phyloP scores from a whole-genome alignment of 2,329 filamentous ascomycete genomes.

The Ophiobolus disseminans region DNA sequence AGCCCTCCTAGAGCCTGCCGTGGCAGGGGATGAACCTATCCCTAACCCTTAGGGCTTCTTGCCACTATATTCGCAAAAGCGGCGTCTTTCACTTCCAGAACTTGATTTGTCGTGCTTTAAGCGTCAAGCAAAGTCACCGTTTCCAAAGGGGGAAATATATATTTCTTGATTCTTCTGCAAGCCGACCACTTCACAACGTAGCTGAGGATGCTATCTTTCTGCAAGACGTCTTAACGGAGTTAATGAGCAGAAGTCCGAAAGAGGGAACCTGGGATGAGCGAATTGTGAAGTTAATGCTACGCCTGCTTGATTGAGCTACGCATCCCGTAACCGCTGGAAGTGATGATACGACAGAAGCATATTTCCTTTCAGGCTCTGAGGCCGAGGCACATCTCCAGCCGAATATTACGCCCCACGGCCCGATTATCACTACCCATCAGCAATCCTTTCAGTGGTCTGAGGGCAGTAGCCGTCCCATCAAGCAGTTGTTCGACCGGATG shows the following conservation, averaged over 20 bases:
- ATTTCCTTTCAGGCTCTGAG: not conserved
- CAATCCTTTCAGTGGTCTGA: not conserved
- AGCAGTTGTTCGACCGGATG: not conserved
- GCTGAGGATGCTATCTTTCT: not conserved
- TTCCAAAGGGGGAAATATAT: too few species aligned
- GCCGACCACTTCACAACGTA: not conserved
- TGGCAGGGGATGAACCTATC: too few species aligned
- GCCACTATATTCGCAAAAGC: too few species aligned
- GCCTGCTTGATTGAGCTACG: not conserved
- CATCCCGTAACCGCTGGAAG: not conserved
- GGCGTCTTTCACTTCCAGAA: too few species aligned
- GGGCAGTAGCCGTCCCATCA: not conserved
- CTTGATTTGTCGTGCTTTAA: too few species aligned
- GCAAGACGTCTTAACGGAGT: not conserved
- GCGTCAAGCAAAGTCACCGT: too few species aligned
- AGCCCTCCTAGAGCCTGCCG: too few species aligned
- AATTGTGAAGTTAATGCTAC: not conserved
- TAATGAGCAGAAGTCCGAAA: not conserved
- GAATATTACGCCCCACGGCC: not conserved
- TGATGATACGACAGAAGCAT: not conserved
- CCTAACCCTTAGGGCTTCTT: too few species aligned
- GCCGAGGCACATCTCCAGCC: not conserved
- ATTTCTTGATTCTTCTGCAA: too few species aligned
- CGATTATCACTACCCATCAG: not conserved
- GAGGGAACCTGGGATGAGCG: not conserved